A percentile compares a stretch with the other conserved stretches of the same genome.
Evolutionary conservation across 2,329 filamentous ascomycete species (phyloP).

Genomic region (Pyrenophora tritici-repentis): DNA sequence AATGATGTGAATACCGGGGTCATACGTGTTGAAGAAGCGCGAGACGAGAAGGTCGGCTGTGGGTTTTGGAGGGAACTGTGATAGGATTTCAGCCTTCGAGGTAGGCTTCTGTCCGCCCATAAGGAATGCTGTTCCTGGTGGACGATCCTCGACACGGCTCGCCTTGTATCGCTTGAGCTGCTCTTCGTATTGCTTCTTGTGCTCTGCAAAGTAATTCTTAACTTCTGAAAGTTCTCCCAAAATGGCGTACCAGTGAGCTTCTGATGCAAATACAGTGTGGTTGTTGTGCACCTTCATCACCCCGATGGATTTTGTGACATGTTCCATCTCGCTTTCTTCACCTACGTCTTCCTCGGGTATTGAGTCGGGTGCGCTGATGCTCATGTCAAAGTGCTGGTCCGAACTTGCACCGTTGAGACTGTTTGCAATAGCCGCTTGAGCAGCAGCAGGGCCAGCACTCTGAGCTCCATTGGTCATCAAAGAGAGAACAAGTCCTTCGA

Average conservation of each 20-base stretch:
- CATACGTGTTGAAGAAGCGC: slow-evolving; percentile 86
- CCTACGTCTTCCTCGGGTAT: slow-evolving; percentile 58
- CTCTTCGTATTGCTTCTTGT: slow-evolving; percentile 87
- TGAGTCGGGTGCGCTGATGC: slow-evolving; percentile 60
- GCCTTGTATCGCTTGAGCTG: slow-evolving; percentile 77
- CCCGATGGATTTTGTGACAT: slow-evolving; percentile 56
- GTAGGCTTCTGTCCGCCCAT: slow-evolving; percentile 73
- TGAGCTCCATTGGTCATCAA: slow-evolving; percentile 88
- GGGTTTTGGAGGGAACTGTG: slow-evolving; percentile 78
- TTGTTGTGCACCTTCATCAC: slow-evolving; percentile 60
- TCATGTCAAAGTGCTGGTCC: slow-evolving; percentile 56
- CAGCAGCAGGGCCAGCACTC: slow-evolving; percentile 62
- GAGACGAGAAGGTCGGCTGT: slow-evolving; percentile 83
- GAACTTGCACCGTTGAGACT: slow-evolving; percentile 49
- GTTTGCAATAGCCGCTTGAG: slow-evolving; percentile 61
- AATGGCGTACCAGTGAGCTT: slow-evolving; percentile 60
- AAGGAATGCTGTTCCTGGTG: slow-evolving; percentile 74
- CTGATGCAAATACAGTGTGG: slow-evolving; percentile 55
- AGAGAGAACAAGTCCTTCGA: slow-evolving; percentile 89
- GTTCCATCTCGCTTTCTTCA: slow-evolving; percentile 67
- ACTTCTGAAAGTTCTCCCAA: slow-evolving; percentile 79
- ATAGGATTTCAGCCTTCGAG: slow-evolving; percentile 76
- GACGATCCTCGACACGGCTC: slow-evolving; percentile 62
- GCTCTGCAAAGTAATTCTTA: slow-evolving; percentile 82
- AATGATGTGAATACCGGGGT: slow-evolving; percentile 63